Evolutionary conservation across 352 stramenopile species (phyloP), one percentile per base, ranked within the genome.

Genomic region (Pythium monospermum): DNA sequence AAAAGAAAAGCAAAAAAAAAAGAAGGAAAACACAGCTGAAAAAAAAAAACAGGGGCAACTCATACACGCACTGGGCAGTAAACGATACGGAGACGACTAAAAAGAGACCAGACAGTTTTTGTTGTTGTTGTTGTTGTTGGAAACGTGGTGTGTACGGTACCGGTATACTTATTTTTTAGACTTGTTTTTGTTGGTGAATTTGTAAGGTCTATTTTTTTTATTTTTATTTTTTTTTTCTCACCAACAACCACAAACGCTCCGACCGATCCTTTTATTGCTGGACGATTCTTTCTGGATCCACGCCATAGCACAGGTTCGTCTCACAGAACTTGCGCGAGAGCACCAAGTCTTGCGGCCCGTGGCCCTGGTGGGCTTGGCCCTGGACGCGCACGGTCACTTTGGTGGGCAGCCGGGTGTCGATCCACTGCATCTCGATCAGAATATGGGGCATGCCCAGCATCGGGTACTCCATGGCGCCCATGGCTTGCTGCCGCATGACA

Each of bases 331-430:
- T 61, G 40, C 58, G 51, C 7, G 58, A 66, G 23, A 66, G 51
- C 47, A 47, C 32, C 51, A 66, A 32, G 8, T 66, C 50, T 22
- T 49, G 37, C 3, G 15, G 31, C 33, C 23, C n/a, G n/a, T n/a
- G n/a, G n/a, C n/a, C 15, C 38, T 23, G 25, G 33, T 40, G 30
- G 26, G 12, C 16, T n/a, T 59, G 44, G 38, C 36, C 53, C 25
- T 66, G 58, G 40, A 74, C 51, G 31, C 58, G 66, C 41, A 84
- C 73, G 6, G 53, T 58, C 10, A 85, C 73, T 47, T 61, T 58
- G 4, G 73, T 76, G 11, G 71, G 73, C 57, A 85, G 57, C 15
- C 69, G 73, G 35, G 73, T 81, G 61, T 85, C 73, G 54, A 85
- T 73, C 71, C 71, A 81, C 52, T 85, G 73, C 35, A 85, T 42